Conservation (phyloP, 2,329 filamentous ascomycete genomes). For the Fusarium sp. region DNA sequence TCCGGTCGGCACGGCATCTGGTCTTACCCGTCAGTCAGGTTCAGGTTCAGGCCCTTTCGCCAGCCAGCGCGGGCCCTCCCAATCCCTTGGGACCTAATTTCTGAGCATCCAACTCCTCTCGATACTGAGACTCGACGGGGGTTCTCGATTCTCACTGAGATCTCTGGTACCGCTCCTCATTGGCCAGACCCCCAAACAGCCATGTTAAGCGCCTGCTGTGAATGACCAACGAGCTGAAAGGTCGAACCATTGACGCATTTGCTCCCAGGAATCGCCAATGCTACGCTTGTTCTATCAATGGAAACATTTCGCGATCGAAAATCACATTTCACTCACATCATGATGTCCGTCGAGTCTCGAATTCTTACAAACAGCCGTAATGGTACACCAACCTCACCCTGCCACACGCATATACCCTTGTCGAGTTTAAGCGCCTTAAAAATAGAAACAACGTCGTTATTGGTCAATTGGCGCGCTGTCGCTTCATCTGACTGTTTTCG, state of each 20-base stretch:
- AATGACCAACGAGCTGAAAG: background rate
- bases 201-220: background rate
- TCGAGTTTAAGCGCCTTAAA: slow-evolving; percentile 42
- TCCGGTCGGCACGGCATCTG: slow-evolving; percentile 22
- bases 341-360: slow-evolving; percentile 3
- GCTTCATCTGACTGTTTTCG: slow-evolving; percentile 33
- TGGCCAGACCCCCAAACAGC: slow-evolving; percentile 16
- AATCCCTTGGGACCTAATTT: slow-evolving; percentile 27
- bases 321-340: slow-evolving; percentile 15
- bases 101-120: slow-evolving; percentile 20
- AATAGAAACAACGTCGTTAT: slow-evolving; percentile 30
- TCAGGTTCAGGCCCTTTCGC: background rate
- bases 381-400: slow-evolving; percentile 13
- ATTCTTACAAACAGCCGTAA: slow-evolving; percentile 24
- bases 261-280: background rate
- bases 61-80: slow-evolving; percentile 34
- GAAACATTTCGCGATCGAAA: background rate
- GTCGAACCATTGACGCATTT: background rate
- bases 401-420: slow-evolving; percentile 13
- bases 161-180: slow-evolving; percentile 37
- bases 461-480: slow-evolving; percentile 37
- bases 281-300: background rate
- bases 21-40: slow-evolving; percentile 4
- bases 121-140: slow-evolving; percentile 14
- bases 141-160: slow-evolving; percentile 37